Evolutionary conservation across 2,329 filamentous ascomycete species (phyloP).

Genomic region (Penicillium sp.): DNA sequence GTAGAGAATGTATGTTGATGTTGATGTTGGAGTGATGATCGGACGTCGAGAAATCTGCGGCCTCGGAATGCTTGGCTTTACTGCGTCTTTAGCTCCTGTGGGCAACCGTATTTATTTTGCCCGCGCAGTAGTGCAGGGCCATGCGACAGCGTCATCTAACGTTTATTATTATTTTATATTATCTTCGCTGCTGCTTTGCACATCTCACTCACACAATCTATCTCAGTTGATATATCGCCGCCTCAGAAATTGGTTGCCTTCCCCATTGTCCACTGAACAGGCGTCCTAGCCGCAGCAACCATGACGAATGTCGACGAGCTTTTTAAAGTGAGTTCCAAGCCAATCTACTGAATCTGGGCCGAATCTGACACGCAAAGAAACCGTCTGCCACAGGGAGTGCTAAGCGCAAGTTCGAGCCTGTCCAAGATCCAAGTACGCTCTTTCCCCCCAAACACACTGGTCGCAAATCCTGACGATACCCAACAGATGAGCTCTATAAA

Average conservation of each 20-base stretch:
- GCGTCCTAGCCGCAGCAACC: conserved; percentile 43
- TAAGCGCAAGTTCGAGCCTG: conserved; percentile 60
- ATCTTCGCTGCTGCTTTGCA: neutral
- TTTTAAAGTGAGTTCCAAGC: conserved; percentile 48
- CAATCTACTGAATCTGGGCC: neutral
- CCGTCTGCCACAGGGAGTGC: conserved; percentile 45
- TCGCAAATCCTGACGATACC: conserved; percentile 56
- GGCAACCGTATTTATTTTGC: conserved; percentile 20
- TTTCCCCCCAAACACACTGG: conserved; percentile 44
- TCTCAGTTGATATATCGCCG: too few relatives aligned
- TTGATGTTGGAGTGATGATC: conserved; percentile 7
- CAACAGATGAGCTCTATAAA: conserved; percentile 57
- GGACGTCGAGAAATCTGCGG: conserved; percentile 35
- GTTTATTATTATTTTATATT: neutral
- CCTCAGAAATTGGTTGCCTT: neutral
- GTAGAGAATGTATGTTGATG: conserved; percentile 3
- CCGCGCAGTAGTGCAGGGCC: conserved; percentile 11
- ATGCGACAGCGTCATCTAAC: conserved; percentile 3
- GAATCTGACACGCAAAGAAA: conserved; percentile 41
- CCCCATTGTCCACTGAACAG: neutral
- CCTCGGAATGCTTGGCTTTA: conserved; percentile 26
- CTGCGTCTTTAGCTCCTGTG: conserved; percentile 33
- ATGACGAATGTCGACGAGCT: conserved; percentile 59
- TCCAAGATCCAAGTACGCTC: conserved; percentile 50
- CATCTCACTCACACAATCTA: neutral